Conservation (phyloP, 768 basidiomycete genomes). For the Pholiota molesta region DNA sequence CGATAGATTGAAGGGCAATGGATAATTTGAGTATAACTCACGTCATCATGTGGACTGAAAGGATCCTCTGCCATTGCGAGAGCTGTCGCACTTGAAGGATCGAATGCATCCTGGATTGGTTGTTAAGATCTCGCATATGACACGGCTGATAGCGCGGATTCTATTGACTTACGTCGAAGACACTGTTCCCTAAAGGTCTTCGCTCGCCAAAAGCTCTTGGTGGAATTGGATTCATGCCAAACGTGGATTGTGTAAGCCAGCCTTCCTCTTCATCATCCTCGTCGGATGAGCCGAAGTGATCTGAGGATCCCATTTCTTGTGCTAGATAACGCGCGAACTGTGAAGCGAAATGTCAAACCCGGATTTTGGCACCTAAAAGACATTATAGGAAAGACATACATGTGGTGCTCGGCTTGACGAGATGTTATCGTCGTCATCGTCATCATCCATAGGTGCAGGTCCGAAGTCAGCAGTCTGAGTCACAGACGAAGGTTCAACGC, state of each 20-base stretch:
- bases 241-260: conserved; percentile 81
- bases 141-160: neutral
- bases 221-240: conserved; percentile 55
- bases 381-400: conserved; percentile 33
- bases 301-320: conserved; percentile 69
- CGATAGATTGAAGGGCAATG: neutral
- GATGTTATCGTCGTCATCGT: conserved; percentile 42
- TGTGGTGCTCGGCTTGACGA: conserved; percentile 49
- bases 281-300: conserved; percentile 60
- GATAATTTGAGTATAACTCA: conserved; percentile 27
- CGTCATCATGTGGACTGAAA: conserved; percentile 58
- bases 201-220: conserved; percentile 49
- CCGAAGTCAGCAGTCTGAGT: conserved; percentile 69
- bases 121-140: neutral
- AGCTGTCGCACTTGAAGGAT: conserved; percentile 35
- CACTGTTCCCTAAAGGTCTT: conserved; percentile 43
- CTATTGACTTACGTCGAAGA: conserved; percentile 54
- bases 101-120: conserved; percentile 53
- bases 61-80: conserved; percentile 48
- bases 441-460: conserved; percentile 48
- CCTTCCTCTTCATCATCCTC: conserved; percentile 82
- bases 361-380: conserved; percentile 3
- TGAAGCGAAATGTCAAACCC: neutral
- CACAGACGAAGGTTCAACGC: conserved; percentile 45
- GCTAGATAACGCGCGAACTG: conserved; percentile 84